Base-by-base conservation (phyloP, 805 yeast species). In the Kazachstania africana region DNA sequence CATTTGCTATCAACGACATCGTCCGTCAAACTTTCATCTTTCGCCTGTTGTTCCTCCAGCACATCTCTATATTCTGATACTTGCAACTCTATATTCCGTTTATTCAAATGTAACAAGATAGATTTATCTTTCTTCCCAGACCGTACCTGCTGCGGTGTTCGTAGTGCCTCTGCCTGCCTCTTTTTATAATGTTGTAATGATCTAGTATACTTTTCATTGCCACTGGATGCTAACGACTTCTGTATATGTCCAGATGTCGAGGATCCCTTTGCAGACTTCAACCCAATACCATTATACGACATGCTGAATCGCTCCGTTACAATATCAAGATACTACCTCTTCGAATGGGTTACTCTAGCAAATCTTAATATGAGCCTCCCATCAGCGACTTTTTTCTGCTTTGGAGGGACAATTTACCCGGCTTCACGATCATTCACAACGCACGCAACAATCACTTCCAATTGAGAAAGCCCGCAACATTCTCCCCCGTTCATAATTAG, bases 201-300 rank as follows among this genome's bases (percentile, higher is more conserved):
- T 28, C 14, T 14, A 9, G 27, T 20, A 14, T 27, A 28, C 8
- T 38, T 35, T 32, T 35, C 31, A 22, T 34, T 33, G 9, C 30
- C 39, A 12, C 31, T 29, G 24, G 26, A 24, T 2, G 53, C 55
- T 15, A 53, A 33, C 5, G 59, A 53, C 27, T 42, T 35, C 35
- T 52, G 58, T 3, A 54, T 36, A 27, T 51, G 54, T 5, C 59
- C 59, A 3, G 57, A 52, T 1, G 59, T 54, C 12, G 55, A 40
- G 3, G 56, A 49, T 2, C 59, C 59, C 35, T 54, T 54, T 4
- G 59, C 57, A 27, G 48, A 44, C 16, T 43, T 40, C 26, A 54
- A 31, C 4, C 59, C 59, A 6, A 54, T 41, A 5, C 53, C 55
- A 31, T 50, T 48, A 29, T 47, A 48, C 6, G 57, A 50, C 57